Percentiles rank a stretch among this genome's conserved stretches.
Conservation (phyloP, 257 asterid species). For the Marsdenia floribunda region DNA sequence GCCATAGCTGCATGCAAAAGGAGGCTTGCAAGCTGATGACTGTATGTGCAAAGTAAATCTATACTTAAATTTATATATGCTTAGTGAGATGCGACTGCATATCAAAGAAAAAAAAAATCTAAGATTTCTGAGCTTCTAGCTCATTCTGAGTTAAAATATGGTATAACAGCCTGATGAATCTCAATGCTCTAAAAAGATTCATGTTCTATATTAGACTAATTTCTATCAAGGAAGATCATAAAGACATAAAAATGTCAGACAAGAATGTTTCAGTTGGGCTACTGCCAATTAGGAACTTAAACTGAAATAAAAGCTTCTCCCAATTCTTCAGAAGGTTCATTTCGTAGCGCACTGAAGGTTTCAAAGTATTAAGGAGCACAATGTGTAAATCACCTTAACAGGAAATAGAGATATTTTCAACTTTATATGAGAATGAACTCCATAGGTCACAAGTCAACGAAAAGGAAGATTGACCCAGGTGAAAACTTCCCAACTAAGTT, state of each 20-base stretch:
- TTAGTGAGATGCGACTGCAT: background rate
- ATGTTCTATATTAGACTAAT: too few relatives aligned
- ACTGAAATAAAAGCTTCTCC: too few relatives aligned
- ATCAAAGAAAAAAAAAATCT: background rate
- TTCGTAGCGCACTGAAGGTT: background rate
- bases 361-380: background rate
- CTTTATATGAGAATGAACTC: background rate
- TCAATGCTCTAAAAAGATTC: too few relatives aligned
- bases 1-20: slow-evolving; percentile 64
- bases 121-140: background rate
- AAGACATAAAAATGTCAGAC: too few relatives aligned
- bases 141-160: too few relatives aligned
- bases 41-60: background rate
- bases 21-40: background rate
- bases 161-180: too few relatives aligned
- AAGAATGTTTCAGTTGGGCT: too few relatives aligned
- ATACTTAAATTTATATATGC: background rate
- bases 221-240: too few relatives aligned
- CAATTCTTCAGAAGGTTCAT: background rate
- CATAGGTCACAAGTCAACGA: background rate
- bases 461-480: background rate
- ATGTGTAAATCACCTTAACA: background rate
- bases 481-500: too few relatives aligned
- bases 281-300: too few relatives aligned
- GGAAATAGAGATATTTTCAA: too few relatives aligned